Evolutionary conservation across 2,329 filamentous ascomycete genomes (phyloP).

Genomic region (Fragosphaeria purpurea): DNA sequence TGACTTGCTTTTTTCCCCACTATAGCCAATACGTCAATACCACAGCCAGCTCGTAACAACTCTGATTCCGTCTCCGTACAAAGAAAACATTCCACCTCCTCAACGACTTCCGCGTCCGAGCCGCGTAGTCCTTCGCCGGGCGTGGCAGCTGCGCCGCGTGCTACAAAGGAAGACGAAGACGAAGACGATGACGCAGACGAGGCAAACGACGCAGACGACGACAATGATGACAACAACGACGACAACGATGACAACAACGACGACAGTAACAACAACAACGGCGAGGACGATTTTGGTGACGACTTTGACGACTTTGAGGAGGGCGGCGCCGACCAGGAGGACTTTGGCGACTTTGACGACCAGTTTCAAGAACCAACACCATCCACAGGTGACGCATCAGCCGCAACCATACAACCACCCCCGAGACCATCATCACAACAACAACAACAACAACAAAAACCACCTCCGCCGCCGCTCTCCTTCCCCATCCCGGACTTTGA

Average conservation of each 20-base stretch:
- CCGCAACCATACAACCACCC: constrained; percentile 16
- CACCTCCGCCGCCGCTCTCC: constrained; percentile 6
- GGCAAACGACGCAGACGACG: constrained; percentile 17
- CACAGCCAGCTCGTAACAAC: constrained; percentile 20
- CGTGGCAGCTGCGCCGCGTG: constrained; percentile 7
- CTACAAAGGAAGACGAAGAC: not conserved
- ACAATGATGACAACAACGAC: constrained; percentile 17
- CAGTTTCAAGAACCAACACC: constrained; percentile 49
- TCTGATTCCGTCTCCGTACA: constrained; percentile 21
- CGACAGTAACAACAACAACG: constrained; percentile 15
- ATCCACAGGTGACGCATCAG: constrained; percentile 8
- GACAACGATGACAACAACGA: constrained; percentile 28
- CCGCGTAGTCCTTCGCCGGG: constrained; percentile 12
- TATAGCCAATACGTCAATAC: constrained; percentile 26
- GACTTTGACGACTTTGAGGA: constrained; percentile 56
- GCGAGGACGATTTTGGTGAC: constrained; percentile 44
- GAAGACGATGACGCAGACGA: constrained; percentile 6
- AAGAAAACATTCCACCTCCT: constrained; percentile 20
- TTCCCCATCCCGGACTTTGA: constrained; percentile 57
- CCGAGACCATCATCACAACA: constrained; percentile 24
- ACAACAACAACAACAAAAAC: not conserved
- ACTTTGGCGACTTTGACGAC: constrained; percentile 64
- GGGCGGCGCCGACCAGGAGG: constrained; percentile 39
- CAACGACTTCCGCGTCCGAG: not conserved
- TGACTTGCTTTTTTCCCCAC: constrained; percentile 22